Evolutionary conservation across 352 stramenopile species (phyloP), one percentile per base, ranked within the genome.

Genomic region (Pythium coloratum): DNA sequence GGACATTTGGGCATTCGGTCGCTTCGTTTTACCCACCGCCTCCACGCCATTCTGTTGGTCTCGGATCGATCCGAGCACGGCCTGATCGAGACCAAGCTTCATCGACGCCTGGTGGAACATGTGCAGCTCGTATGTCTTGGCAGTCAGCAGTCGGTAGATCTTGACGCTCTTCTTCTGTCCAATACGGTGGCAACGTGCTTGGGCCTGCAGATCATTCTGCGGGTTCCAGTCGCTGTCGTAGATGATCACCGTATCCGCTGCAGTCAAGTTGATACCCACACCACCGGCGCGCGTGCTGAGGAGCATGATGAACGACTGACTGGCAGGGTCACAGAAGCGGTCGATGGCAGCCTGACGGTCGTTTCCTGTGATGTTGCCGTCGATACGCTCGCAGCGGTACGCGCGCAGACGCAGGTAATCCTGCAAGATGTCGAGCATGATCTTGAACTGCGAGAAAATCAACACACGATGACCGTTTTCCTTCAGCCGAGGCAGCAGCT

Each of bases 351-450:
- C 85, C 77, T 99, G 97, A 12, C 98, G 88, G 58, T 99, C 95
- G 42, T 97, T 90, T 40, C 97, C 97, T 24, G 95, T 99, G 62
- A 99, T 98, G 49, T 95, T 97, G 50, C 98, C 98, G 76, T 99
- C 98, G 64, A 99, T 99, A 13, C 98, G 89, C 68, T 99, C 97
- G 81, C 89, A 99, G 49, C 91, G 89, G 71, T 99, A 99, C 34
- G 81, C 68, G 24, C 96, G 89, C 34, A 93, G 69, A 10, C 83
- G 71, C 20, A 99, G 72, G 76, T 99, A 99, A 64, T 99, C 98
- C 73, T 99, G 96, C 24, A 99, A 71, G 46, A 99, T 98, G 75
- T 99, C 96, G 55, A 99, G 83, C 97, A 99, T 99, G 50, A 99
- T 98, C 76, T 98, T 99, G 76, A 98, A 97, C 79, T 99, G 98